phyloP scores from a whole-genome alignment of 192 early-diverging fungal genomes.

The Coemansia javaensis region DNA sequence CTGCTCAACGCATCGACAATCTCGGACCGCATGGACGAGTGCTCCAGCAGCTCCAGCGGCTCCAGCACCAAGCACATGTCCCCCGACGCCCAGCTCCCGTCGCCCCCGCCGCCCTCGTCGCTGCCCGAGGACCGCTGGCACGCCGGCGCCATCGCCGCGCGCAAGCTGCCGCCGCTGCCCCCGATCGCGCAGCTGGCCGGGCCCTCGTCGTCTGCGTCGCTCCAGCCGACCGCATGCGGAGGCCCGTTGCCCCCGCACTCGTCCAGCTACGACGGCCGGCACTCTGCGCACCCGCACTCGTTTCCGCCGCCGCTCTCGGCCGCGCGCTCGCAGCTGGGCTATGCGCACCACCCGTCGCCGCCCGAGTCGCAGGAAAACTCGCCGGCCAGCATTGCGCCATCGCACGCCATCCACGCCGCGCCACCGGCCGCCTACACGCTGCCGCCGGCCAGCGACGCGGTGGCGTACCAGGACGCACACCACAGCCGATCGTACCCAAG shows the following conservation, averaged over 20 bases:
- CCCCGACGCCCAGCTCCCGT: slow-evolving; percentile 15
- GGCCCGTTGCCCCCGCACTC: neutral
- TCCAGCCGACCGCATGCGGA: slow-evolving; percentile 1
- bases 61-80: neutral
- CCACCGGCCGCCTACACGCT: slow-evolving; percentile 3
- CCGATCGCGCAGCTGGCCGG: slow-evolving; percentile 39
- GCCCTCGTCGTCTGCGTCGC: slow-evolving; percentile 3
- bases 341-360: slow-evolving; percentile 24
- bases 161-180: slow-evolving; percentile 13
- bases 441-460: slow-evolving; percentile 11
- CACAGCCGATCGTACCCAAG: slow-evolving; percentile 7
- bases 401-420: slow-evolving; percentile 6
- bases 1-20: slow-evolving; percentile 43
- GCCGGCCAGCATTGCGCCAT: slow-evolving; percentile 6
- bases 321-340: slow-evolving; percentile 21
- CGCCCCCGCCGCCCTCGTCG: slow-evolving; percentile 7
- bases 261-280: neutral
- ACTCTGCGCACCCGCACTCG: slow-evolving; percentile 1
- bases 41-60: no score
- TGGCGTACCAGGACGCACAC: slow-evolving; percentile 9
- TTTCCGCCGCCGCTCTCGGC: slow-evolving; percentile 36
- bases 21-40: slow-evolving; percentile 30
- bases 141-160: neutral
- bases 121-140: slow-evolving; percentile 2
- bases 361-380: slow-evolving; percentile 31